Base-by-base conservation (phyloP, 1,139 yeast genomes). In the Protomyces macrosporus region DNA sequence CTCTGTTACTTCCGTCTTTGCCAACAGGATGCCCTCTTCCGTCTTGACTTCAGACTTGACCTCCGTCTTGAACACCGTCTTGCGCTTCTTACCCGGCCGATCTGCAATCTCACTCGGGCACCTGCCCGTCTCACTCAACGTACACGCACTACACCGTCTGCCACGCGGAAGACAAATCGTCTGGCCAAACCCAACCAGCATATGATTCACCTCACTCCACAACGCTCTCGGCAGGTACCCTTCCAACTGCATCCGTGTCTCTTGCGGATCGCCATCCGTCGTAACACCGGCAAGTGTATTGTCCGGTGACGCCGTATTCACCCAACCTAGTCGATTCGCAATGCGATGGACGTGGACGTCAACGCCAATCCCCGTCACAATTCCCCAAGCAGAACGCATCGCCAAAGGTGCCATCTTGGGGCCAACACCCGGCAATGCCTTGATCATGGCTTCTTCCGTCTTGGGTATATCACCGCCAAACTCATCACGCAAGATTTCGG, bases 371-470 rank as follows among this genome's bases (percentile, higher is more conserved):
- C 98, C 98, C 37, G 78, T 77, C 60, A 81, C 85, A 45, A 80
- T 77, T 14, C 77, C 77, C 96, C 97, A 90, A 0, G 95, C 97
- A 52, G 84, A 81, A 70, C 90, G 96, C 68, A 90, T 76, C 2
- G 91, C 79, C 42, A 91, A 75, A 72, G 83, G 87, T 0, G 96
- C 96, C 98, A 91, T 91, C 73, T 91, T 91, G 9, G 97, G 97
- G 0, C 98, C 98, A 1, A 91, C 96, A 0, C 98, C 98, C 0
- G 97, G 97, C 45, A 91, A 75, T 2, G 83, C 79, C 32, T 42
- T 42, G 65, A 90, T 79, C 1, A 86, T 91, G 37, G 50, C 65
- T 7, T 81, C 84, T 10, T 90, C 81, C 0, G 85, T 84, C 14
- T 81, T 75, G 0, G 77, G 77, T 1, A 91, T 81, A 70, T 90